Conservation (phyloP, 2,329 filamentous ascomycete species). For the Cadophora luteo-olivacea region DNA sequence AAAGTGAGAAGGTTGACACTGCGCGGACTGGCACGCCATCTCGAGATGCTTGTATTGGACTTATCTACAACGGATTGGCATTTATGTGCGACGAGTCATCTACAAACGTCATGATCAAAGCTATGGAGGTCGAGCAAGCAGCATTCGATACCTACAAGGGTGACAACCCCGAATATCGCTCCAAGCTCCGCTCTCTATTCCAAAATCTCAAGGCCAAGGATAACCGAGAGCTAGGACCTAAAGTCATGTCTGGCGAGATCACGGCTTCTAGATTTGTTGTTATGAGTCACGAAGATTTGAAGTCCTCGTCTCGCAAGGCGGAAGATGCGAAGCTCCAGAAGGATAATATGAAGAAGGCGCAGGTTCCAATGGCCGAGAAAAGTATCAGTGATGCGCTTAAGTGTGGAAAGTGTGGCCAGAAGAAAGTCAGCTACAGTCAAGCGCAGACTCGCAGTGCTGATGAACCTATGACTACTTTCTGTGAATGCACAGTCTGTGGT, state of each 20-base stretch:
- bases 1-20: constrained; percentile 79
- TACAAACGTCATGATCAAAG: constrained; percentile 73
- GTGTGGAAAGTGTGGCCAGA: constrained; percentile 91
- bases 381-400: constrained; percentile 86
- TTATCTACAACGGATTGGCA: constrained; percentile 90
- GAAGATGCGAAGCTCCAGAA: constrained; percentile 79
- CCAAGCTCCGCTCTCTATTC: constrained; percentile 90
- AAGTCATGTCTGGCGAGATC: constrained; percentile 79
- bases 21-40: constrained; percentile 75
- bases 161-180: constrained; percentile 78
- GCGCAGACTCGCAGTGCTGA: constrained; percentile 95
- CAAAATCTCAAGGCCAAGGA: constrained; percentile 94
- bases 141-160: constrained; percentile 74
- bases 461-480: constrained; percentile 86
- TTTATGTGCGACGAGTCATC: constrained; percentile 74
- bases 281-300: constrained; percentile 91
- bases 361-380: constrained; percentile 91
- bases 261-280: constrained; percentile 74
- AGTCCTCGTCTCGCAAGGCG: constrained; percentile 80
- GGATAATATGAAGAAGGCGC: constrained; percentile 97
- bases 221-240: constrained; percentile 77
- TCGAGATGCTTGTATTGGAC: constrained; percentile 85
- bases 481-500: constrained; percentile 73
- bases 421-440: constrained; percentile 94
- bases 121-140: constrained; percentile 83